Conservation (phyloP, 139 green algal genomes). For the Spirogloea muscicola region DNA sequence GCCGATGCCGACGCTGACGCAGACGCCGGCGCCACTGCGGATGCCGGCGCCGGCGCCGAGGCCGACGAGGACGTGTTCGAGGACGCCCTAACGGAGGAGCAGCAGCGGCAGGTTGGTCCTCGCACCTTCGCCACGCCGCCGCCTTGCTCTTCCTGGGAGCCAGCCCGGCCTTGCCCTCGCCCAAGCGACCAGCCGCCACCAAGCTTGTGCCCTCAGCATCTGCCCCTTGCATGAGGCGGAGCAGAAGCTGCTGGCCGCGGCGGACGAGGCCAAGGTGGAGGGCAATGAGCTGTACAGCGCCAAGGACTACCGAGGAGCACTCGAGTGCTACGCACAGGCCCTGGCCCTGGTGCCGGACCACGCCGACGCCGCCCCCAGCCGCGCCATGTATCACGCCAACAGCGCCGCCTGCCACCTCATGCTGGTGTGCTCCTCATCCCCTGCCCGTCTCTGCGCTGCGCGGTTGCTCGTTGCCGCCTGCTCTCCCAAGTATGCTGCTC, state of each 20-base stretch:
- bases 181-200: no score
- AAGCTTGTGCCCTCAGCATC: no score
- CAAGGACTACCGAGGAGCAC: not conserved
- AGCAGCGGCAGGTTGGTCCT: no score
- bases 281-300: constrained; percentile 4
- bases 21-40: no score
- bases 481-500: not conserved
- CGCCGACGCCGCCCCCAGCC: not conserved
- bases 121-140: no score
- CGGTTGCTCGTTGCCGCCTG: not conserved
- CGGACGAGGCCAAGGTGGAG: not conserved
- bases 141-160: no score
- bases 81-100: no score
- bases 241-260: constrained; percentile 2
- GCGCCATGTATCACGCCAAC: not conserved
- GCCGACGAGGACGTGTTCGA: no score
- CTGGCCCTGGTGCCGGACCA: constrained; percentile 6
- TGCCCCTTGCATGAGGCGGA: no score
- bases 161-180: no score
- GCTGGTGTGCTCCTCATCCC: not conserved
- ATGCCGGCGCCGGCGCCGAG: no score
- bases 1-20: no score
- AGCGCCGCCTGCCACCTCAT: constrained; percentile 13
- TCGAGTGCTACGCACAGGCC: constrained; percentile 8
- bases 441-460: not conserved